These are phyloP conservation scores for Ogataea sp. DNA, from an alignment of 805 yeast species.

Conservation along the genomic window DNA sequence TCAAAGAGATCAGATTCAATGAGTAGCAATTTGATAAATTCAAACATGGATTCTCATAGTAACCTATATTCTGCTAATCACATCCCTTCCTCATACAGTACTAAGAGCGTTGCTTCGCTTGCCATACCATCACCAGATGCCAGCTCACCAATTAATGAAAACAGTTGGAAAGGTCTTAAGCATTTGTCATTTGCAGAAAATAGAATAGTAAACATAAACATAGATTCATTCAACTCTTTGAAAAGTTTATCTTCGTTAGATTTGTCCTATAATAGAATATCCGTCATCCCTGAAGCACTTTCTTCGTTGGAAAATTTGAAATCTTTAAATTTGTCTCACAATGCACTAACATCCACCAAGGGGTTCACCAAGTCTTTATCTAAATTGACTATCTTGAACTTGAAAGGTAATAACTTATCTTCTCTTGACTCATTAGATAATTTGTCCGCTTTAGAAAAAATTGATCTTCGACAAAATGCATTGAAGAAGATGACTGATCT, in stretches of 20 bases:
- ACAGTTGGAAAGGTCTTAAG: conserved; percentile 30
- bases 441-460: conserved; percentile 34
- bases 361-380: conserved; percentile 30
- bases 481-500: conserved; percentile 29
- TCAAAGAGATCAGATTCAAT: conserved; percentile 7
- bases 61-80: too few relatives aligned
- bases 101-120: neutral
- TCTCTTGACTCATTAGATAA: conserved; percentile 38
- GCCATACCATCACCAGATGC: neutral
- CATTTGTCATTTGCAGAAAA: conserved; percentile 34
- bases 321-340: conserved; percentile 45
- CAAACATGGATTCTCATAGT: neutral
- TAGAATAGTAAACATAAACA: conserved; percentile 24
- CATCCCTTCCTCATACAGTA: neutral
- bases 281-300: conserved; percentile 38
- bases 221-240: conserved; percentile 22
- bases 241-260: conserved; percentile 36
- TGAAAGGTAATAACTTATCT: conserved; percentile 39
- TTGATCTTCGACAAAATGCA: conserved; percentile 44
- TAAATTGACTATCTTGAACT: conserved; percentile 38
- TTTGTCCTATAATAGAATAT: conserved; percentile 44
- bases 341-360: conserved; percentile 27
- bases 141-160: neutral
- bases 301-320: conserved; percentile 38
- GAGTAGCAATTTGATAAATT: neutral